Evolutionary conservation across 371 early-diverging fungal genomes (phyloP).

Genomic region (Mucor mucedo): DNA sequence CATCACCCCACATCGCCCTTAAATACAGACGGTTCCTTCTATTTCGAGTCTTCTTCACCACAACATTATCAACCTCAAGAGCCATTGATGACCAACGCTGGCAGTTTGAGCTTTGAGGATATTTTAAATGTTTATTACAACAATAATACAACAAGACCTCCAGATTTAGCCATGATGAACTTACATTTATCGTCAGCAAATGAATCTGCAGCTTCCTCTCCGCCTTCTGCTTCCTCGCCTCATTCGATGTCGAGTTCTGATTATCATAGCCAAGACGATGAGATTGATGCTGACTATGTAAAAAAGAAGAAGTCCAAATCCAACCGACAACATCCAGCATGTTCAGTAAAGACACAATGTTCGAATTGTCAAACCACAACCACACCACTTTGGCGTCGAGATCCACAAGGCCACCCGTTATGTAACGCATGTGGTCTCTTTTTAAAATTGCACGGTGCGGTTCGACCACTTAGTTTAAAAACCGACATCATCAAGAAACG

Average conservation of each 20-base stretch:
- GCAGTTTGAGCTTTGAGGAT: slow-evolving; percentile 39
- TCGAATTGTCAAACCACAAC: slow-evolving; percentile 89
- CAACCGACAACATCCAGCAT: neutral
- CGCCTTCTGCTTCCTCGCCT: slow-evolving; percentile 18
- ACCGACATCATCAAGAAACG: slow-evolving; percentile 87
- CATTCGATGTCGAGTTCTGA: slow-evolving; percentile 29
- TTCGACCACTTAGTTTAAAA: slow-evolving; percentile 82
- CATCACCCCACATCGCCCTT: slow-evolving; percentile 14
- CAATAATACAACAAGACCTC: neutral
- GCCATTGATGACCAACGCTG: slow-evolving; percentile 20
- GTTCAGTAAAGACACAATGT: slow-evolving; percentile 58
- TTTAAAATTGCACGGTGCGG: slow-evolving; percentile 85
- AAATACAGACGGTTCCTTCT: slow-evolving; percentile 16
- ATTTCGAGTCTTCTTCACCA: slow-evolving; percentile 16
- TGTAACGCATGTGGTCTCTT: slow-evolving; percentile 75
- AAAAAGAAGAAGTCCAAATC: neutral
- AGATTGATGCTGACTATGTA: slow-evolving; percentile 6
- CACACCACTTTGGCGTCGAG: slow-evolving; percentile 97
- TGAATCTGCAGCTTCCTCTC: slow-evolving; percentile 12
- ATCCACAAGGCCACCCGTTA: slow-evolving; percentile 69
- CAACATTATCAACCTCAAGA: slow-evolving; percentile 27
- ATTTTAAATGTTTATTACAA: slow-evolving; percentile 29
- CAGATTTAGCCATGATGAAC: slow-evolving; percentile 11
- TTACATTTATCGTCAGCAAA: slow-evolving; percentile 12
- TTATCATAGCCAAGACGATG: slow-evolving; percentile 22